These are phyloP conservation scores for Pythium phragmiticola DNA, from an alignment of 352 stramenopile species.

Conservation along the genomic window DNA sequence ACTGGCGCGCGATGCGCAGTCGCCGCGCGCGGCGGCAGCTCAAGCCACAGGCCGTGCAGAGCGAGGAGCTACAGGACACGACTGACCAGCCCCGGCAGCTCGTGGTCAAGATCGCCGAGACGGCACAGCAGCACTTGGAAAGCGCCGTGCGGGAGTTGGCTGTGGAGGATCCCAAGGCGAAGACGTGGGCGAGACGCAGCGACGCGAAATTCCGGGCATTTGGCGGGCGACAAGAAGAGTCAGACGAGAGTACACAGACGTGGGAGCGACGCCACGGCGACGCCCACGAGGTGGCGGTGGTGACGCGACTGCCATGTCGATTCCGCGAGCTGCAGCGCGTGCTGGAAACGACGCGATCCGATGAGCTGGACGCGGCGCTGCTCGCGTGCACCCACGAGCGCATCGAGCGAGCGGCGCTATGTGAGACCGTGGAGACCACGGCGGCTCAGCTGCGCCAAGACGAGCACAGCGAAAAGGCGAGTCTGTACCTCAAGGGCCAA, in stretches of 20 bases:
- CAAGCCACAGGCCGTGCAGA: neutral
- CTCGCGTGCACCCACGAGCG: slow-evolving; percentile 13
- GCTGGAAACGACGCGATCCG: slow-evolving; percentile 9
- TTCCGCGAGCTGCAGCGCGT: slow-evolving; percentile 12
- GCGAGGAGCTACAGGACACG: neutral
- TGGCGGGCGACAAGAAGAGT: too few relatives aligned
- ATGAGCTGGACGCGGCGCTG: slow-evolving; percentile 20
- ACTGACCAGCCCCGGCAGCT: neutral
- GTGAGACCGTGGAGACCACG: slow-evolving; percentile 8
- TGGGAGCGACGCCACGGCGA: neutral
- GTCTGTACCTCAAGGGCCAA: neutral
- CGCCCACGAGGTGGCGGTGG: neutral
- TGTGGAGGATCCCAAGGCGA: neutral
- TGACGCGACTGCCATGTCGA: neutral
- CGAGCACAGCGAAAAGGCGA: neutral
- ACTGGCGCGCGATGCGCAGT: slow-evolving; percentile 14
- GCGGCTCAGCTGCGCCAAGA: neutral
- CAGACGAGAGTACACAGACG: neutral
- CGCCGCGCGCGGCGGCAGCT: slow-evolving; percentile 9
- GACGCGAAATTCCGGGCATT: neutral
- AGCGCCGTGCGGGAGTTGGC: neutral
- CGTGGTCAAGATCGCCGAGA: slow-evolving; percentile 18
- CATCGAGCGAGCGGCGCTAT: slow-evolving; percentile 1
- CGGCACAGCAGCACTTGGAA: slow-evolving; percentile 5
- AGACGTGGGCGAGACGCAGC: neutral